These are phyloP conservation scores for Hyphochytrium catenoides DNA, from an alignment of 352 stramenopile species.

Conservation along the genomic window DNA sequence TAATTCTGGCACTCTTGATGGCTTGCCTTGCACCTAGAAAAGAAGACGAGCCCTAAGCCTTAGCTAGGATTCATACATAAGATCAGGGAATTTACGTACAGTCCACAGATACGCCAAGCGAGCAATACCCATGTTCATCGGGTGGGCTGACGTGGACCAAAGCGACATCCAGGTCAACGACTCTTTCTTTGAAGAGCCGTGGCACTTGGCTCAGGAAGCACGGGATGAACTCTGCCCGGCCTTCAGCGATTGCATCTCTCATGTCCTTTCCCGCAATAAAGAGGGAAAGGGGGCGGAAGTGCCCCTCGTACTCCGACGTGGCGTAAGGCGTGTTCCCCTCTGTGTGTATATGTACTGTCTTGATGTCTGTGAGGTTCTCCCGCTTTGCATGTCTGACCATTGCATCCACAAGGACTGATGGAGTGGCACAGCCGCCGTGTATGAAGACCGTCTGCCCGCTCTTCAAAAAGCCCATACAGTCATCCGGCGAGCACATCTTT, in stretches of 20 bases:
- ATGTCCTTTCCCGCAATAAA: conserved; percentile 12
- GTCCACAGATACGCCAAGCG: conserved; percentile 14
- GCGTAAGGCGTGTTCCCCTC: conserved; percentile 13
- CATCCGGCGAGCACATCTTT: no score
- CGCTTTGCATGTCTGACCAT: no score
- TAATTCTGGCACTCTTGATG: conserved; percentile 10
- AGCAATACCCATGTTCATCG: conserved; percentile 18
- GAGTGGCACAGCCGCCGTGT: no score
- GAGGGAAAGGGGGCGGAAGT: conserved; percentile 12
- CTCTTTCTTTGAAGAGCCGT: conserved; percentile 9
- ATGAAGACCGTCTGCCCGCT: no score
- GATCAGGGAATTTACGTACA: no score
- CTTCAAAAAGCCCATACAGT: no score
- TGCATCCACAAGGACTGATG: no score
- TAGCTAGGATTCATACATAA: no score
- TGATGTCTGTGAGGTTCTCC: no score
- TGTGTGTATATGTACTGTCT: conserved; percentile 16
- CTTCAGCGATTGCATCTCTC: conserved; percentile 14
- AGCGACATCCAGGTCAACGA: conserved; percentile 14
- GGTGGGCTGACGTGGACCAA: conserved; percentile 18
- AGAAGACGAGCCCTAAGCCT: no score
- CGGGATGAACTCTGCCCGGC: conserved; percentile 15
- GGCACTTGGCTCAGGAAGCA: conserved; percentile 18
- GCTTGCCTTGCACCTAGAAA: conserved; percentile 11
- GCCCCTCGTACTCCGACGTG: conserved; percentile 10